A percentile compares a stretch with the other conserved stretches of the same genome.
These are phyloP conservation scores for Hypoxylon sp. DNA, from an alignment of 2,329 filamentous ascomycete genomes.

Conservation along the genomic window DNA sequence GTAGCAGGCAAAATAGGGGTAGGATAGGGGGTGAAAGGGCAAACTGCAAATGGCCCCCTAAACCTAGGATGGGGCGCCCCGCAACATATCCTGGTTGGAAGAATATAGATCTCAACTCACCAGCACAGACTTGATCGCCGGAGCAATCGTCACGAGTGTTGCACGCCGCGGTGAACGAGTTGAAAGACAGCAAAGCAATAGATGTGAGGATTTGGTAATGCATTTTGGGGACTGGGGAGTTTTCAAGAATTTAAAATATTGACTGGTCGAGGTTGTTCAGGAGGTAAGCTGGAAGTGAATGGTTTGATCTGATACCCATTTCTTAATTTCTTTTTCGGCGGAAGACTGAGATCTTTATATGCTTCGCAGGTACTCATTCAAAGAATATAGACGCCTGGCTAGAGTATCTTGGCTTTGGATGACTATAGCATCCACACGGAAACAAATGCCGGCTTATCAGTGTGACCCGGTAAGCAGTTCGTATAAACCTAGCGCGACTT, in stretches of 20 bases:
- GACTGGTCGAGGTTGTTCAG: not conserved
- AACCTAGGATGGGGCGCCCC: too few species aligned
- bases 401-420: not conserved
- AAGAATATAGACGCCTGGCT: not conserved
- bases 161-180: not conserved
- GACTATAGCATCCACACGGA: not conserved
- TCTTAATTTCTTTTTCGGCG: not conserved
- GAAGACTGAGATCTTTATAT: not conserved
- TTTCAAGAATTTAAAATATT: not conserved
- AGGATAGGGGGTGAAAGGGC: too few species aligned
- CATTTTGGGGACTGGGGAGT: not conserved
- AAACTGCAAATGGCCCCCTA: too few species aligned
- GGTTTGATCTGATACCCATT: not conserved
- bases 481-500: not conserved
- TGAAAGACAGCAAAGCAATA: not conserved
- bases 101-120: not conserved
- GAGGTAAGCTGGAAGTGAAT: not conserved
- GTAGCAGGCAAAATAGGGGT: too few species aligned
- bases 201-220: not conserved
- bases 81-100: not conserved
- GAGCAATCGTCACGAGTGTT: slow-evolving; percentile 6
- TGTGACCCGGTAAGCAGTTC: not conserved
- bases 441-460: not conserved
- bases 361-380: not conserved
- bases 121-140: slow-evolving; percentile 4